Percentiles rank a stretch among this genome's conserved stretches.
Evolutionary conservation across 129 eudicot genomes (phyloP).

Genomic region (Calendula officinalis): DNA sequence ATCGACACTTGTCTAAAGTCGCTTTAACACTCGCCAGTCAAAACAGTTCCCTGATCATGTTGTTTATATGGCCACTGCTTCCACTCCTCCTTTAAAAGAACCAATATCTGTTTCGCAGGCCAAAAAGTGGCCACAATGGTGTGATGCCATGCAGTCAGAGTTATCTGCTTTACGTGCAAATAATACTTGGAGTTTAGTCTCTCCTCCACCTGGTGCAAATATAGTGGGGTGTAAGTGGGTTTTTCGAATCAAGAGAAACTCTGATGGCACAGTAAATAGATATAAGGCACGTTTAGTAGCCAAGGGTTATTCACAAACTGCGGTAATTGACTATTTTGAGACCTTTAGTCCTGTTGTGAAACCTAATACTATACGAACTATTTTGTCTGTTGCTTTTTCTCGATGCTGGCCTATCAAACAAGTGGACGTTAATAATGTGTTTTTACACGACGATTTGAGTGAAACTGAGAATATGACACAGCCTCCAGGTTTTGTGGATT

Average conservation of each 20-base stretch:
- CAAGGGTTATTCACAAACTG: not conserved
- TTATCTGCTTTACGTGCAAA: not conserved
- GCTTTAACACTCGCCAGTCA: not conserved
- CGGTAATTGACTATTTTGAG: not conserved
- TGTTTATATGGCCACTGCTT: not conserved
- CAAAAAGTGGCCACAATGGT: too few relatives aligned
- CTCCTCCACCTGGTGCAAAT: not conserved
- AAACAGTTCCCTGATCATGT: not conserved
- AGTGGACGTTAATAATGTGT: not conserved
- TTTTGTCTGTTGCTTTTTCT: not conserved
- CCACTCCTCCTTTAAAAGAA: not conserved
- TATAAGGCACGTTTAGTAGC: slow-evolving; percentile 5
- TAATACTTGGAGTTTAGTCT: not conserved
- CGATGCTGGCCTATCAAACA: not conserved
- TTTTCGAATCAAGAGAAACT: not conserved
- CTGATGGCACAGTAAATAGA: not conserved
- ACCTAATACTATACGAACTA: not conserved
- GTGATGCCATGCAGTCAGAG: not conserved
- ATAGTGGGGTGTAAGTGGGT: not conserved
- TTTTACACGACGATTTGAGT: not conserved
- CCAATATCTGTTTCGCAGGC: not conserved
- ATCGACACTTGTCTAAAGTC: not conserved
- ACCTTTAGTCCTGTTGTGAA: slow-evolving; percentile 7
- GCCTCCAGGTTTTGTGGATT: not conserved
- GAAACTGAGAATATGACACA: not conserved